Base-by-base conservation (phyloP, 2,329 filamentous ascomycete species). In the Pezicula radicicola region DNA sequence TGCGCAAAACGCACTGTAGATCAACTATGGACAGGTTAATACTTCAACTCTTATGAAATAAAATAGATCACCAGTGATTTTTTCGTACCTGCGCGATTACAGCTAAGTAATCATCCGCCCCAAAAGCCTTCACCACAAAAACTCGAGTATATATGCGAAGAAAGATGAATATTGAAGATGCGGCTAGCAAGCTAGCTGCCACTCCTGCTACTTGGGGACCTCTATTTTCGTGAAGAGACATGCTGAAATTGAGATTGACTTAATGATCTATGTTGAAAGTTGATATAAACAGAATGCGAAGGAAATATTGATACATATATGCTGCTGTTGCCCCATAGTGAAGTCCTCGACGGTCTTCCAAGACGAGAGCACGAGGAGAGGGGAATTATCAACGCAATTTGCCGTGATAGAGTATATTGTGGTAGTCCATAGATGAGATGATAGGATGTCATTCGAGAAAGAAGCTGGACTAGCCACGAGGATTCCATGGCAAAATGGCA, bases 121-220 rank as follows among this genome's bases (percentile, higher is more conserved):
- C 51, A 46, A 53, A 54, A 25, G 19, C 28, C 47, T 51, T 53
- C 25, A 50, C 44, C 16, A 54, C 46, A 27, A 25, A 13, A 13
- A 37, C 36, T 33, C 50, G 35, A 40, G 39, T 39, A 46, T 54
- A 54, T n/a, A 43, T 36, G 46, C 53, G 51, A 44, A 55, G n/a
- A 18, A 18, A 18, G 9, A 54, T 46, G 18, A 37, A 21, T 30
- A 55, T 48, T 13, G 65, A 59, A 3, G 64, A 62, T 2, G 71
- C 13, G 7, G 66, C 41, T 9, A 72, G 25, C 36, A 72, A 66
- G 6, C 62, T 55, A 40, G 58, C 48, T 15, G 37, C 37, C 15
- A 21, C n/a, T 16, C 37, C 37, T 3, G 37, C 37, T 16, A 40
- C 37, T 15, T 40, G n/a, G 19, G 37, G 37, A 40, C 37, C 37